phyloP scores from a whole-genome alignment of 1,284 basidiomycete species.

The Peniophora sp. region DNA sequence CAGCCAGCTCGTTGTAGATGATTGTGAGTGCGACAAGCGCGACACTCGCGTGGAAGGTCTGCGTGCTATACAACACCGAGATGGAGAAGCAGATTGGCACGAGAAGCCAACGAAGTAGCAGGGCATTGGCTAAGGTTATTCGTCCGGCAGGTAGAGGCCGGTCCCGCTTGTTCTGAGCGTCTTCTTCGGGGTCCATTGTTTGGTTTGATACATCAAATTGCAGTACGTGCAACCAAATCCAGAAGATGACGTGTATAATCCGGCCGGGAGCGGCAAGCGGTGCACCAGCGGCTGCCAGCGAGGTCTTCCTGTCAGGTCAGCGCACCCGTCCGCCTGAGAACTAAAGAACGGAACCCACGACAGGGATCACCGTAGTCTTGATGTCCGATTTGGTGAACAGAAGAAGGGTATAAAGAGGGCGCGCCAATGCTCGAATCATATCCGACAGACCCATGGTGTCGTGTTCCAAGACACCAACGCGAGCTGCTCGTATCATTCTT shows the following conservation, averaged over 20 bases:
- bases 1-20: slow-evolving; percentile 29
- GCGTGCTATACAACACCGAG: slow-evolving; percentile 23
- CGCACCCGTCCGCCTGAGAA: neutral
- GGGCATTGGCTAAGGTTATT: slow-evolving; percentile 25
- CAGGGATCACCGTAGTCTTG: slow-evolving; percentile 29
- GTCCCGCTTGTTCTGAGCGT: slow-evolving; percentile 34
- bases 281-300: slow-evolving; percentile 27
- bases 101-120: slow-evolving; percentile 26
- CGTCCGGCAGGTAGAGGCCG: slow-evolving; percentile 34
- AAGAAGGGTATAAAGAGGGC: slow-evolving; percentile 26
- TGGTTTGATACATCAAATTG: slow-evolving; percentile 38
- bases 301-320: slow-evolving; percentile 19
- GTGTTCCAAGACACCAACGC: no score
- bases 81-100: slow-evolving; percentile 23
- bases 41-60: slow-evolving; percentile 22
- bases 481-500: no score
- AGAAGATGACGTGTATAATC: slow-evolving; percentile 22
- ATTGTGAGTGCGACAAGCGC: slow-evolving; percentile 21
- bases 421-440: no score
- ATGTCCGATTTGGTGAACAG: slow-evolving; percentile 36
- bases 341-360: slow-evolving; percentile 16
- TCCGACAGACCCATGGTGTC: no score
- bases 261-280: slow-evolving; percentile 15
- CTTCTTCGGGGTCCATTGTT: slow-evolving; percentile 28
- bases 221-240: slow-evolving; percentile 36